Percentiles rank a stretch among this genome's conserved stretches.
phyloP scores from a whole-genome alignment of 345 rosid species.

The Mallotus nudiflorus region DNA sequence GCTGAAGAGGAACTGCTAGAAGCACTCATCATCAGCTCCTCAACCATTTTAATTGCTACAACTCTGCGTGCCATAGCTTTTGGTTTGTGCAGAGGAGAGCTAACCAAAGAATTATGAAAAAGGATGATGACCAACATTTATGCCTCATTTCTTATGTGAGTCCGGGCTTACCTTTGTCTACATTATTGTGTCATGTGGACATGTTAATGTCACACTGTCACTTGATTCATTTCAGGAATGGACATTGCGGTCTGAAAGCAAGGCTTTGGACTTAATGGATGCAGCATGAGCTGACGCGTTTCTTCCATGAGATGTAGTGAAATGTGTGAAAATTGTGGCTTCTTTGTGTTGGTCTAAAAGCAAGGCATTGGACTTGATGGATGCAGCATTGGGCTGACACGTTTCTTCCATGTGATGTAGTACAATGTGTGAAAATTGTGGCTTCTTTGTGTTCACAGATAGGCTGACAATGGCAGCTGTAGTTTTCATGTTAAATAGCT shows the following conservation, averaged over 20 bases:
- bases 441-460: background rate
- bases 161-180: background rate
- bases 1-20: background rate
- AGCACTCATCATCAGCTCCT: background rate
- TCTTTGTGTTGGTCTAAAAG: background rate
- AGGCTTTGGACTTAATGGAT: background rate
- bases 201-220: background rate
- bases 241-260: constrained; percentile 17
- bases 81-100: background rate
- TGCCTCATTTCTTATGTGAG: constrained; percentile 20
- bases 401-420: background rate
- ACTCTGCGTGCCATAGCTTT: background rate
- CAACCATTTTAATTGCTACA: background rate
- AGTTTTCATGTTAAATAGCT: background rate
- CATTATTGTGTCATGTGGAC: too few relatives aligned
- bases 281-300: background rate
- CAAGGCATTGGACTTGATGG: constrained; percentile 2
- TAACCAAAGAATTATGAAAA: background rate
- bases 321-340: background rate
- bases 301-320: background rate
- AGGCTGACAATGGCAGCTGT: background rate
- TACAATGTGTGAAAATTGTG: background rate
- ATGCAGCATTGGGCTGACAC: background rate
- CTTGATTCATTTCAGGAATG: too few relatives aligned
- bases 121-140: background rate